Evolutionary conservation across 2,329 filamentous ascomycete species (phyloP), one percentile per base, ranked within the genome.

Genomic region (Fusarium sambucinum): DNA sequence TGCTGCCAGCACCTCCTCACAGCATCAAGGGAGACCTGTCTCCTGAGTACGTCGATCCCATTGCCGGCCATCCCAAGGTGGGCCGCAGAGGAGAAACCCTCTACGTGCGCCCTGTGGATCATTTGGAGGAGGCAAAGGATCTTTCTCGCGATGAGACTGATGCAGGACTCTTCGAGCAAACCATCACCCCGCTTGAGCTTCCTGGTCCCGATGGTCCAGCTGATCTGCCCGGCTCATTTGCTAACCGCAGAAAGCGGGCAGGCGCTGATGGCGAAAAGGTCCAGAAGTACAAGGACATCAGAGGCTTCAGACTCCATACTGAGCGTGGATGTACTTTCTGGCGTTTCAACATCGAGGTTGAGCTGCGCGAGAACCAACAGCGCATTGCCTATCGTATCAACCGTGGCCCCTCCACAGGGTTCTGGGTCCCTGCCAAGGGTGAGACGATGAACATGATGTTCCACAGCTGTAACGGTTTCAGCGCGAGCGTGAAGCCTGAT

Each of bases 381-480:
- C 90, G 95, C 38, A 92, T 99, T 68, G 95, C 94, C 0, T 99
- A 99, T 79, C 92, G 94, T 55, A 97, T 99, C 82, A 99, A 99
- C 75, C 87, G 90, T 46, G 95, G 96, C 1, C 94, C 95, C 8
- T 89, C 93, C 4, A 89, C 92, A 53, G 93, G 91, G 2, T 99
- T 99, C 78, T 99, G 96, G 95, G 93, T 99, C 1, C 96, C 96
- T 7, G 91, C 91, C 32, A 87, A 85, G 50, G 91, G 89, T 17
- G 86, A 97, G 77, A 88, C 92, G 4, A 99, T 99, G 96, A 97
- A 98, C 80, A 92, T 97, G 77, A 97, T 98, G 94, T 99, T 97
- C 81, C 88, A 98, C 81, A 97, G 92, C 77, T 97, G 96, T 82
- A 99, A 99, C 77, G 96, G 96, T 3, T 99, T 99, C 82, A 95